Base-by-base conservation (phyloP, 306 rosid genomes). In the Prunus mume region DNA sequence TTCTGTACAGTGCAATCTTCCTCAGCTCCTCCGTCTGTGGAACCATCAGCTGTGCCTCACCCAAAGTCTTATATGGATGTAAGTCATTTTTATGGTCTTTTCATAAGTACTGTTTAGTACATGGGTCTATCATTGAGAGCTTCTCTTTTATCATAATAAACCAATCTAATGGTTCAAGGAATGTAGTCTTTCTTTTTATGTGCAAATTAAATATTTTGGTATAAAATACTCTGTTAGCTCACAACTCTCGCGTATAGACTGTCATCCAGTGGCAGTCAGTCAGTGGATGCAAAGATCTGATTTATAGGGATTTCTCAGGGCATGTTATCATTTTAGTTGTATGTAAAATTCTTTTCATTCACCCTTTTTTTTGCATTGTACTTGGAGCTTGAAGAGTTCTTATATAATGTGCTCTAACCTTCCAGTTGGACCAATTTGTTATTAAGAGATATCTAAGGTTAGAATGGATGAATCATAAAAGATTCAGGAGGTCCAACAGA, bases 1-100 rank as follows among this genome's bases (percentile, higher is more conserved):
- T 58, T 57, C 71, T 80, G 66, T 86, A 79, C 96, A 91, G 98
- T 86, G 87, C 87, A 91, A 87, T 90, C 97, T 75, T 86, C 88
- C 81, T 87, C 97, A 19, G 87, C 93, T 52, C 90, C 99, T 82
- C 78, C 79, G 69, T 65, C 90, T 75, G 83, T 82, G 56, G 97
- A 92, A 87, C 89, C 90, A 76, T 65, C 92, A 34, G 57, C 80
- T 69, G 89, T 88, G 77, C 97, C 86, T 77, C 97, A 90, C 80
- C 85, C 98, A 52, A 91, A 92, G 84, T 89, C 96, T 74, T 92
- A 89, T 71, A 85, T 70, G 87, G 97, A 92, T 73, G 99, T 89
- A 87, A 78, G 85, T 73, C 10, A 27, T 62, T 71, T 62, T 68
- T 62, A 17, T n/a, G 41, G 60, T 45, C 65, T 34, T 72, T 76